Base-by-base conservation (phyloP, 1,284 basidiomycete species). In the Takashimella koratensis region DNA sequence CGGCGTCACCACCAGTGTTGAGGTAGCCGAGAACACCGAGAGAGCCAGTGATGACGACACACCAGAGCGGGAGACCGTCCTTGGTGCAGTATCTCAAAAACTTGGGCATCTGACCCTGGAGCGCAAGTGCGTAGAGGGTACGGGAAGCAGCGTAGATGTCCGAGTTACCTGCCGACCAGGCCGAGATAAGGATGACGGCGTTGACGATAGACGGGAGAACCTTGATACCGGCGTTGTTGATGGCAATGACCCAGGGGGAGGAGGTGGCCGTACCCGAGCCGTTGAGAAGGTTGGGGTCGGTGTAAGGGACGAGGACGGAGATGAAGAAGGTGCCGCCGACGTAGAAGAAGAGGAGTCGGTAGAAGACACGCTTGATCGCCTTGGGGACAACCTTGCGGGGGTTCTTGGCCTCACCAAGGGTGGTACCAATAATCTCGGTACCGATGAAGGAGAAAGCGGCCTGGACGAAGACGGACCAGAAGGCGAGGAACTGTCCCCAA, bases 381-480 rank as follows among this genome's bases (percentile, higher is more conserved):
- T 84, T 87, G 44, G 84, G 81, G 48, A 94, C 86, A 62, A 88
- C 88, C 42, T 84, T 82, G 48, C 86, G 82, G 1, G 89, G 88
- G 68, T 82, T 88, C 71, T 86, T 60, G 56, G 63, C 64, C 60
- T 67, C 66, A 67, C 83, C 71, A 56, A 86, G 78, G 6, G 76
- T 74, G n/a, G 88, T 83, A 5, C 86, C 86, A 47, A 91, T 85
- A 56, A 91, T 80, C 66, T 93, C 90, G 76, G 90, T 86, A 54
- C 86, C 88, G 67, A 88, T 84, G 79, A 86, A 88, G 2, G 87
- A 88, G 79, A 90, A 93, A 2, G 85, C 86, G 11, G 89, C 87
- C 68, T 88, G 86, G 21, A 88, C 82, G 47, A 89, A 71, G 13
- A 87, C 81, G 52, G 77, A 79, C 50, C 88, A 75, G 63, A 90